A percentile compares a stretch with the other conserved stretches of the same genome.
phyloP scores from a whole-genome alignment of 2,329 filamentous ascomycete genomes.

The Parasarocladium wereldwijsianum region DNA sequence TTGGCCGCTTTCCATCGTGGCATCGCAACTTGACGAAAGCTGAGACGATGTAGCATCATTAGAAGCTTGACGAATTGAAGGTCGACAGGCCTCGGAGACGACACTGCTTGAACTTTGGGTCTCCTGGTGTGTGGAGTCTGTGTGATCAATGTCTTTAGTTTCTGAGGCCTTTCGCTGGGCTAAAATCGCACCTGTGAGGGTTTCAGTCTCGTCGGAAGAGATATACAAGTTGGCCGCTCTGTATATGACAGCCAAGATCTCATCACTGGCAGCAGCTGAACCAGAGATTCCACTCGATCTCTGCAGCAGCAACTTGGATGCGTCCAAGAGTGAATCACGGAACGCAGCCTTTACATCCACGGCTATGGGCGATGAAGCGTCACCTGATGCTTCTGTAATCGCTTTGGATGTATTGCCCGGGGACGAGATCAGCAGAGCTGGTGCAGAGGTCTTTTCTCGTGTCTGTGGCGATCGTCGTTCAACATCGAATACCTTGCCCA shows the following conservation, averaged over 20 bases:
- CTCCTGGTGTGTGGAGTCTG: not conserved
- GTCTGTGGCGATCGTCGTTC: too few species aligned
- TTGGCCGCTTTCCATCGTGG: not conserved
- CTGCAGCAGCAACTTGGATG: constrained; percentile 27
- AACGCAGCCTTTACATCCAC: constrained; percentile 4
- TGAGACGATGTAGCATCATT: not conserved
- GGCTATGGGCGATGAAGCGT: too few species aligned
- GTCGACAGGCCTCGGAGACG: not conserved
- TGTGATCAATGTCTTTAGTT: not conserved
- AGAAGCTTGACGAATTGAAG: not conserved
- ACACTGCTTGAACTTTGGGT: not conserved
- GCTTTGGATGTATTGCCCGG: constrained; percentile 7
- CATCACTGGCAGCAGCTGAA: constrained; percentile 23
- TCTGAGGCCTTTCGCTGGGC: too few species aligned
- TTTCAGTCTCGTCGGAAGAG: too few species aligned
- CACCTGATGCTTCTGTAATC: constrained; percentile 12
- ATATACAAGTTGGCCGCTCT: constrained; percentile 37
- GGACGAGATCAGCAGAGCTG: not conserved
- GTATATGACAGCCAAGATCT: constrained; percentile 34
- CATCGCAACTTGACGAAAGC: not conserved
- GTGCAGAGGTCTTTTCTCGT: too few species aligned
- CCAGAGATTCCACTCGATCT: constrained; percentile 21
- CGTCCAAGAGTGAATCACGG: constrained; percentile 6
- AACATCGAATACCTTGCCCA: constrained; percentile 37
- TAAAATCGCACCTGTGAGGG: too few species aligned